Evolutionary conservation across 164 flowering plant species (phyloP), one percentile per base, ranked within the genome.

Genomic region (Stephania cephalantha): DNA sequence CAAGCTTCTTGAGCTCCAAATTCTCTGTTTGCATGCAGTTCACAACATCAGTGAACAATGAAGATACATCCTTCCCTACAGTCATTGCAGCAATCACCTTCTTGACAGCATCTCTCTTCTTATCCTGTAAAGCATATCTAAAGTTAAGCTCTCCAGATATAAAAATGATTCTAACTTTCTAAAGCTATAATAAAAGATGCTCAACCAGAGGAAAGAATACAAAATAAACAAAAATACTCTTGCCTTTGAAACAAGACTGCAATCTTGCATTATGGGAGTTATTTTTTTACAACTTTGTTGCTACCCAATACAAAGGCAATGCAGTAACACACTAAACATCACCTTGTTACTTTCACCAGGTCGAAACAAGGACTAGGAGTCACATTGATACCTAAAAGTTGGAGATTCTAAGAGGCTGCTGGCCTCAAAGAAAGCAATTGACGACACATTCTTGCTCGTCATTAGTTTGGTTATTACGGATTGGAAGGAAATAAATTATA

Each of bases 71-170:
- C 84, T 96, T 96, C 74, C 99, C 99, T 72, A 96, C 99, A 7
- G 99, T 96, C 99, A 96, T 96, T 45, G 99, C 99, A 78, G 99
- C 99, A 85, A 96, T 94, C 45, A 96, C 99, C 84, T 94, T 96
- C 85, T 96, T 94, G 18, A 96, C 99, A 48, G 98, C 99, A 94
- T 94, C 98, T 80, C 92, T 96, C 79, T 91, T 90, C 90, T 96
- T 96, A 84, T 96, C 99, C 99, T 96, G 78, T 70, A 81, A n/a
- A 58, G 69, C 75, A 80, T 46, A 66, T 18, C 13, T 50, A 68
- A 71, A 66, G 68, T 52, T 11, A 42, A 48, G 71, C 5, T 68
- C 20, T 20, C 44, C 69, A 5, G 9, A 67, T 67, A 25, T 10
- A 67, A 18, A 58, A 18, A 58, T 5, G 65, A 20, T 20, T 17